These are phyloP conservation scores for Plasmodium billcollinsi DNA, from an alignment of 169 alveolate genomes.

Conservation along the genomic window DNA sequence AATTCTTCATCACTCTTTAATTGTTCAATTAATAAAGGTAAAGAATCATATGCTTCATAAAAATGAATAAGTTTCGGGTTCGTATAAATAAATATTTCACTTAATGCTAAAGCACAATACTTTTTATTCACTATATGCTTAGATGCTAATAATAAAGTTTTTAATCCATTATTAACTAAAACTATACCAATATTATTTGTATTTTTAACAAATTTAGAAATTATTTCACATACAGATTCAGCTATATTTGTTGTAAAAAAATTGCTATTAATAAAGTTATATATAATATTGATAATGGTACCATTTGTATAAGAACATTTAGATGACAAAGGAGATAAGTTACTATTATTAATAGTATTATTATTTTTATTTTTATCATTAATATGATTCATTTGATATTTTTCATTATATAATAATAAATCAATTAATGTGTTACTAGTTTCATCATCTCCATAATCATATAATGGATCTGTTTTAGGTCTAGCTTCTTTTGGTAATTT, in stretches of 20 bases:
- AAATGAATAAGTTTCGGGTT: constrained; percentile 72
- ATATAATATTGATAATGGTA: constrained; percentile 53
- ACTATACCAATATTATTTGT: constrained; percentile 52
- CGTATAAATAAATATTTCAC: constrained; percentile 74
- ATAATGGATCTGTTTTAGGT: constrained; percentile 52
- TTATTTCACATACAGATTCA: constrained; percentile 58
- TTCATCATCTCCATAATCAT: constrained; percentile 74
- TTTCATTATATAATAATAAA: constrained; percentile 52
- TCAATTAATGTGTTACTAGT: constrained; percentile 43
- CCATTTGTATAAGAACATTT: constrained; percentile 49
- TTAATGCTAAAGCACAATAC: constrained; percentile 58
- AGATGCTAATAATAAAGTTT: constrained; percentile 43
- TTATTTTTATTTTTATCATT: too few relatives aligned
- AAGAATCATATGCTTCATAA: constrained; percentile 77
- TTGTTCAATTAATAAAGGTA: constrained; percentile 57
- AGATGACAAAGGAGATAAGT: not conserved
- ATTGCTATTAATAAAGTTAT: constrained; percentile 66
- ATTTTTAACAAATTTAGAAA: constrained; percentile 52
- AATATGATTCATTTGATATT: constrained; percentile 17
- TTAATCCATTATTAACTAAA: constrained; percentile 68
- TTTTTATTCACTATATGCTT: constrained; percentile 64
- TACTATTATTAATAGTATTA: not conserved
- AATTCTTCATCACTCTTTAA: constrained; percentile 56
- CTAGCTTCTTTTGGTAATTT: constrained; percentile 30
- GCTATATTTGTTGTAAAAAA: constrained; percentile 74